These are phyloP conservation scores for Pelagomonas calceolata DNA, from an alignment of 108 stramenopile species.

Conservation along the genomic window DNA sequence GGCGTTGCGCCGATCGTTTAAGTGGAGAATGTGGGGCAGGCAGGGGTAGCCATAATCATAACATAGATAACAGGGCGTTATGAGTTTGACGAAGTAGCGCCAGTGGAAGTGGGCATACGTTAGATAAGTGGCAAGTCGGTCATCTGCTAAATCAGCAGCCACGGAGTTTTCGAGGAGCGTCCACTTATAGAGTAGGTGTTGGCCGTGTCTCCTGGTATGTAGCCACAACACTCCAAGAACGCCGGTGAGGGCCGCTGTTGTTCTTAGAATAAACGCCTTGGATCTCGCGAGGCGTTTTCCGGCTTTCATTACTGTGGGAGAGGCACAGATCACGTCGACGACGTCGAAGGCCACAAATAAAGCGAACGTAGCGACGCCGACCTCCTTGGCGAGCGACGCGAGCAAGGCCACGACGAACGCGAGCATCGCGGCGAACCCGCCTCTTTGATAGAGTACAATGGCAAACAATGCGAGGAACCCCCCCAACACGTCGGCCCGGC, in stretches of 20 bases:
- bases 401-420: not conserved
- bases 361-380: slow-evolving; percentile 4
- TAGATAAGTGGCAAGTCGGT: not conserved
- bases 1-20: slow-evolving; percentile 7
- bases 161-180: slow-evolving; percentile 14
- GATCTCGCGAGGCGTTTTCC: too few relatives aligned
- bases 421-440: not conserved
- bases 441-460: not conserved
- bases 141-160: not conserved
- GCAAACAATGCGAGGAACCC: not conserved
- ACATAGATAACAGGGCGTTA: slow-evolving; percentile 3
- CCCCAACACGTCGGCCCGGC: not conserved
- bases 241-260: too few relatives aligned
- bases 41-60: slow-evolving; percentile 18
- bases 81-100: slow-evolving; percentile 9
- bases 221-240: not conserved
- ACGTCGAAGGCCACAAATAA: not conserved
- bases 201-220: not conserved
- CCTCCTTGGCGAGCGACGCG: slow-evolving; percentile 8
- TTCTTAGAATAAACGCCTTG: too few relatives aligned
- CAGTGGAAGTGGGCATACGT: slow-evolving; percentile 2
- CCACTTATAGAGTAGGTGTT: slow-evolving; percentile 7
- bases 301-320: too few relatives aligned
- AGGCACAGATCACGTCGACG: too few relatives aligned
- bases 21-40: not conserved